phyloP scores from a whole-genome alignment of 371 early-diverging fungal species.

The Vavraia culicis region DNA sequence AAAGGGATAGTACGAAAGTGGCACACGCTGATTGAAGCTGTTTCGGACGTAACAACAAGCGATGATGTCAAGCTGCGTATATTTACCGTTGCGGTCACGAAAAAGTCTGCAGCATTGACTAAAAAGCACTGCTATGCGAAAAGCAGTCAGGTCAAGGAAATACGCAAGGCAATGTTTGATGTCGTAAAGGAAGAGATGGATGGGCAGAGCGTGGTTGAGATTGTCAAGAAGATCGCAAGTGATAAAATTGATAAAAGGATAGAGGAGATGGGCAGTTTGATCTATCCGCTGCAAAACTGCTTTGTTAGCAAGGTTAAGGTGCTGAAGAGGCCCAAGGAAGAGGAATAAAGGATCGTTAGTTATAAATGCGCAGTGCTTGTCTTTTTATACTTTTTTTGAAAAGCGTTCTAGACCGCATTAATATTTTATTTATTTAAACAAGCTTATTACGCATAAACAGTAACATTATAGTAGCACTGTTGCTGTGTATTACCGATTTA shows the following conservation, averaged over 20 bases:
- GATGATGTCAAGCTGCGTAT: constrained; percentile 94
- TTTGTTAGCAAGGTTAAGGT: constrained; percentile 96
- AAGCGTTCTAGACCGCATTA: too few species aligned
- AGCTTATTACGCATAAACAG: too few species aligned
- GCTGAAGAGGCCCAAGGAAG: constrained; percentile 50
- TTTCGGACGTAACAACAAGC: constrained; percentile 91
- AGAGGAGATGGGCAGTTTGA: constrained; percentile 76
- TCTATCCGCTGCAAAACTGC: constrained; percentile 94
- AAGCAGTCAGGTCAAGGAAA: constrained; percentile 76
- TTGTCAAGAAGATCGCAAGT: constrained; percentile 68
- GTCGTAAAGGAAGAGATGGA: constrained; percentile 70
- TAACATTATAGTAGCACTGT: too few species aligned
- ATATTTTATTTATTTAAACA: too few species aligned
- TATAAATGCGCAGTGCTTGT: background rate
- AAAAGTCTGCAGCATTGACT: constrained; percentile 71
- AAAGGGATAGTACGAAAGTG: constrained; percentile 98
- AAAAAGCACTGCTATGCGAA: constrained; percentile 94
- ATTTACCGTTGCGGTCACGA: constrained; percentile 89
- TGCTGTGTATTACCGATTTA: too few species aligned
- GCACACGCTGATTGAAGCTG: constrained; percentile 93
- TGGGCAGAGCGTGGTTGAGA: constrained; percentile 71
- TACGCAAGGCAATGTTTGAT: constrained; percentile 99
- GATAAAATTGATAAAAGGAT: constrained; percentile 71
- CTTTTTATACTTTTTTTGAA: background rate
- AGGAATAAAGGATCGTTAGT: constrained; percentile 3